Percentiles rank a stretch among this genome's conserved stretches.
phyloP scores from a whole-genome alignment of 192 early-diverging fungal species.

The Dissophora globulifera region DNA sequence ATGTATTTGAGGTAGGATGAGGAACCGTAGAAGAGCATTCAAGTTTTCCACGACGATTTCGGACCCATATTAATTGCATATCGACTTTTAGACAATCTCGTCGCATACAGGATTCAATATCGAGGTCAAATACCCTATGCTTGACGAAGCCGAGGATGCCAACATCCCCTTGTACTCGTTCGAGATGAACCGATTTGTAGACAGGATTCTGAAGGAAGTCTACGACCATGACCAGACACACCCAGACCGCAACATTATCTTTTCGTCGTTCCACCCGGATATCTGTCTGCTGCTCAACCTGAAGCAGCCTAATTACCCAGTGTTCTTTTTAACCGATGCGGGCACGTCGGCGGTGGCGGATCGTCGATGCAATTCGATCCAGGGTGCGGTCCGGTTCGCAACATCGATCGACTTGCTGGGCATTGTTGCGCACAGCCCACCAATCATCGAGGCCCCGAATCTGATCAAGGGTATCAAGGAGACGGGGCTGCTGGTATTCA shows the following conservation, averaged over 20 bases:
- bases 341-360: constrained; percentile 81
- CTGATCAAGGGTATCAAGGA: constrained; percentile 78
- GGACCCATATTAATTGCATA: too few species aligned
- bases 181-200: constrained; percentile 89
- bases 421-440: constrained; percentile 78
- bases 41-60: too few species aligned
- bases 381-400: constrained; percentile 82
- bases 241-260: constrained; percentile 79
- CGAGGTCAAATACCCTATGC: constrained; percentile 96
- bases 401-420: constrained; percentile 78
- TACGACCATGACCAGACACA: constrained; percentile 64
- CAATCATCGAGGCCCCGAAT: constrained; percentile 80
- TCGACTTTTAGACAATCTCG: constrained; percentile 70
- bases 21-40: not conserved
- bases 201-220: constrained; percentile 84
- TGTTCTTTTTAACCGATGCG: constrained; percentile 92
- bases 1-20: constrained; percentile 72
- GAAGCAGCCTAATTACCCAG: constrained; percentile 89
- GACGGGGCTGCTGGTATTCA: constrained; percentile 76
- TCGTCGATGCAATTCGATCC: constrained; percentile 81
- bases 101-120: constrained; percentile 87
- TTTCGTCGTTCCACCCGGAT: constrained; percentile 95
- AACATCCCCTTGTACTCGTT: constrained; percentile 69
- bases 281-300: constrained; percentile 83
- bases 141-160: constrained; percentile 86